phyloP scores from a whole-genome alignment of 345 rosid genomes.

The Linum trigynum region DNA sequence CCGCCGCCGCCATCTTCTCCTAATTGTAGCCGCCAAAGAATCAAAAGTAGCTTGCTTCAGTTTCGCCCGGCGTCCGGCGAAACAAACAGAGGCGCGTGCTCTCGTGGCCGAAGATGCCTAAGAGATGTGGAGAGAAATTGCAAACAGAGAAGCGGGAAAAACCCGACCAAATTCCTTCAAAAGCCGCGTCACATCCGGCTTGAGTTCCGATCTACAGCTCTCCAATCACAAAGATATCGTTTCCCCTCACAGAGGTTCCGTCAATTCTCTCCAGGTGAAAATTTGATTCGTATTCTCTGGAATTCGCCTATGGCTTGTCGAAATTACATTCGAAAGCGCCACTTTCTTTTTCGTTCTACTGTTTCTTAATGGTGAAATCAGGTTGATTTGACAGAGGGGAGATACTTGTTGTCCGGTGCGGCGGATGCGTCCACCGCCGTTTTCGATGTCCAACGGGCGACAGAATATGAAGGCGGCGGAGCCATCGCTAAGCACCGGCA shows the following conservation, averaged over 20 bases:
- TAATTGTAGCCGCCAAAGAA: background rate
- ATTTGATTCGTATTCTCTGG: background rate
- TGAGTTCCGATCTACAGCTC: slow-evolving; percentile 52
- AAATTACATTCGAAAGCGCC: background rate
- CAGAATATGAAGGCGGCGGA: slow-evolving; percentile 55
- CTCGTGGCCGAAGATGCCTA: slow-evolving; percentile 49
- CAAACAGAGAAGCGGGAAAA: slow-evolving; percentile 78
- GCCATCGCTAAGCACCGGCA: slow-evolving; percentile 64
- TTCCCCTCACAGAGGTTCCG: slow-evolving; percentile 75
- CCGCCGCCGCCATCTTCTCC: background rate
- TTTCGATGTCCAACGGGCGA: slow-evolving; percentile 59
- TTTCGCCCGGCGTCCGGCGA: background rate
- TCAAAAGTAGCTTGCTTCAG: background rate
- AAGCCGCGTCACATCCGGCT: slow-evolving; percentile 48
- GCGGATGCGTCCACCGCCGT: slow-evolving; percentile 83
- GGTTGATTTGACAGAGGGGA: slow-evolving; percentile 91
- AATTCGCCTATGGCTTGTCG: too few relatives aligned
- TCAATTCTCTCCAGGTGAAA: slow-evolving; percentile 79
- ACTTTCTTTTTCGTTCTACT: background rate
- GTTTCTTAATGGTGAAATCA: slow-evolving; percentile 32
- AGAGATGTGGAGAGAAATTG: slow-evolving; percentile 84
- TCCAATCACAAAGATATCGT: slow-evolving; percentile 72
- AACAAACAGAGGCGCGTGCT: background rate
- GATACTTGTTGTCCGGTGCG: slow-evolving; percentile 73
- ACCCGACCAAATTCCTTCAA: slow-evolving; percentile 50